These are phyloP conservation scores for Citrus glauca DNA, from an alignment of 345 rosid genomes.

Conservation along the genomic window DNA sequence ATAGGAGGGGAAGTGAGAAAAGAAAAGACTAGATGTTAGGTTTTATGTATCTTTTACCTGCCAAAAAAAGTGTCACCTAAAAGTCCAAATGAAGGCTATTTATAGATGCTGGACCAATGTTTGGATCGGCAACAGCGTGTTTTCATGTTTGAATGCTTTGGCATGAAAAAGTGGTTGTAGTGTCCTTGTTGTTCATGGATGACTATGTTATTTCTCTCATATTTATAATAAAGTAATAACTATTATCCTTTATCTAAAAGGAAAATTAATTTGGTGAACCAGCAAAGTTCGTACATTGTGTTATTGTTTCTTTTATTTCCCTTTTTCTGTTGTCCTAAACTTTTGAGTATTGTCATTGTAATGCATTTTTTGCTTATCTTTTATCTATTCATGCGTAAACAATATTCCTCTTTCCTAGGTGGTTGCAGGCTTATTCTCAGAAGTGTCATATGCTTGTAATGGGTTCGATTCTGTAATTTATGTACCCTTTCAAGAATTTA, in stretches of 20 bases:
- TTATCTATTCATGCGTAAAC: constrained; percentile 13
- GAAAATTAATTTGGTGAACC: neutral
- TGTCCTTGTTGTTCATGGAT: neutral
- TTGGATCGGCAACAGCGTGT: neutral
- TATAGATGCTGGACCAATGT: neutral
- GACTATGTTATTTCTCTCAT: neutral
- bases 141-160: neutral
- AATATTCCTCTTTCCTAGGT: constrained; percentile 49
- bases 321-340: neutral
- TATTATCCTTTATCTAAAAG: neutral
- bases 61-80: neutral
- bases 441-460: constrained; percentile 35
- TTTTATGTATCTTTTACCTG: neutral
- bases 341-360: neutral
- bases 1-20: too few species aligned
- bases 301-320: neutral
- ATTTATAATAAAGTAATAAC: neutral
- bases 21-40: neutral
- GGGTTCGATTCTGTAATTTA: constrained; percentile 29
- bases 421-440: constrained; percentile 47
- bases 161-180: neutral
- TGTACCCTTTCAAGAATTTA: constrained; percentile 35
- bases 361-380: neutral
- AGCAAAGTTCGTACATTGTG: neutral
- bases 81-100: neutral